These are phyloP conservation scores for Phytopythium sindhum DNA, from an alignment of 352 stramenopile genomes.

Conservation along the genomic window DNA sequence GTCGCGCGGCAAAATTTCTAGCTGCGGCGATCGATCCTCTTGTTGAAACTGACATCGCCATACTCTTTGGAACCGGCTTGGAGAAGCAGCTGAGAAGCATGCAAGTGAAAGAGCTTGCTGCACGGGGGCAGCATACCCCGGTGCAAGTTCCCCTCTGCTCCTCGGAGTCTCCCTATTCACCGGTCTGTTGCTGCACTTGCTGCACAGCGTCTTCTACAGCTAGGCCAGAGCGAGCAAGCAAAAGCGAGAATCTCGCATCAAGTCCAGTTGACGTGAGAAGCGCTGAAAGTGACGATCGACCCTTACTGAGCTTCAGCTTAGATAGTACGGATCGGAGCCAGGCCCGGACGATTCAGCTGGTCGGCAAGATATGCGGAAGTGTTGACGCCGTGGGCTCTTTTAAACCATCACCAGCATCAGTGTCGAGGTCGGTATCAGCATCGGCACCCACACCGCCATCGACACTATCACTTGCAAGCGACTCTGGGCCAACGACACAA, in stretches of 20 bases:
- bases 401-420: neutral
- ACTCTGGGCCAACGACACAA: neutral
- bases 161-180: neutral
- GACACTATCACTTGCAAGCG: neutral
- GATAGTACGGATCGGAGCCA: neutral
- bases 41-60: neutral
- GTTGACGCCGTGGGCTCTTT: neutral
- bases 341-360: neutral
- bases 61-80: slow-evolving; percentile 3
- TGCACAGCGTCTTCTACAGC: neutral
- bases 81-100: neutral
- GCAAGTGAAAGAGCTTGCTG: neutral
- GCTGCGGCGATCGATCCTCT: neutral
- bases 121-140: neutral
- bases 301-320: neutral
- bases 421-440: neutral
- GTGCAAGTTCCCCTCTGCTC: neutral
- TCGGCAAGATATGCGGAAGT: neutral
- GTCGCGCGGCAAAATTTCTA: neutral
- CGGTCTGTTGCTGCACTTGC: neutral
- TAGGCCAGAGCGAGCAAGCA: neutral
- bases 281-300: neutral
- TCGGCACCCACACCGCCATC: neutral
- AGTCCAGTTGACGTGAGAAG: neutral
- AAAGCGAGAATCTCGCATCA: neutral